Percentiles rank a stretch among this genome's conserved stretches.
Evolutionary conservation across 2,329 filamentous ascomycete species (phyloP).

Genomic region (Penicillium sp.): DNA sequence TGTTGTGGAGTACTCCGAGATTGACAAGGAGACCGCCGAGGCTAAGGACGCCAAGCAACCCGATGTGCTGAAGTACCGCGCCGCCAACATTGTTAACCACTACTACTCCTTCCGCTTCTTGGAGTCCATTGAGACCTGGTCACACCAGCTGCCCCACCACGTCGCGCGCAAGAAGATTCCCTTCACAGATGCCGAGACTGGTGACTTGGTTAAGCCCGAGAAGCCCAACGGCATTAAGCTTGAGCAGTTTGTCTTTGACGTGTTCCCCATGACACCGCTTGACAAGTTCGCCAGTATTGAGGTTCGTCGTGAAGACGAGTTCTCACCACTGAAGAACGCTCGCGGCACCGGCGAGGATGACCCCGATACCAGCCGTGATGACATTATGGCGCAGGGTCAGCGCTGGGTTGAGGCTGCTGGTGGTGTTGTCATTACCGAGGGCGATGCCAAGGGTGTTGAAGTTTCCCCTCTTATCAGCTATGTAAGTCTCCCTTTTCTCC

Average conservation of each 20-base stretch:
- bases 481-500: constrained; percentile 60
- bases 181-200: constrained; percentile 72
- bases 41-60: constrained; percentile 80
- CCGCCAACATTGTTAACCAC: constrained; percentile 99
- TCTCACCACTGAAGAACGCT: constrained; percentile 94
- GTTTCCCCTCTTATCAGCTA: constrained; percentile 94
- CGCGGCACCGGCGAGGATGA: constrained; percentile 87
- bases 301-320: constrained; percentile 95
- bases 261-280: constrained; percentile 85
- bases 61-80: constrained; percentile 88
- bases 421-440: constrained; percentile 69
- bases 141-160: constrained; percentile 86
- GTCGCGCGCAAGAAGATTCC: constrained; percentile 99
- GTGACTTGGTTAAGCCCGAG: constrained; percentile 82
- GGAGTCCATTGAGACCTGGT: constrained; percentile 85
- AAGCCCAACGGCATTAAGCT: constrained; percentile 98
- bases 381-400: constrained; percentile 87
- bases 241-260: constrained; percentile 98
- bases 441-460: constrained; percentile 70
- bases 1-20: constrained; percentile 98
- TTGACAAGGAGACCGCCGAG: constrained; percentile 84
- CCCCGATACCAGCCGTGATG: constrained; percentile 84
- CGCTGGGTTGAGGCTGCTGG: constrained; percentile 83
- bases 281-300: constrained; percentile 94
- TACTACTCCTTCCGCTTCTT: constrained; percentile 97